Evolutionary conservation across 2,329 filamentous ascomycete species (phyloP), one percentile per base, ranked within the genome.

Genomic region (Xylaria sp.): DNA sequence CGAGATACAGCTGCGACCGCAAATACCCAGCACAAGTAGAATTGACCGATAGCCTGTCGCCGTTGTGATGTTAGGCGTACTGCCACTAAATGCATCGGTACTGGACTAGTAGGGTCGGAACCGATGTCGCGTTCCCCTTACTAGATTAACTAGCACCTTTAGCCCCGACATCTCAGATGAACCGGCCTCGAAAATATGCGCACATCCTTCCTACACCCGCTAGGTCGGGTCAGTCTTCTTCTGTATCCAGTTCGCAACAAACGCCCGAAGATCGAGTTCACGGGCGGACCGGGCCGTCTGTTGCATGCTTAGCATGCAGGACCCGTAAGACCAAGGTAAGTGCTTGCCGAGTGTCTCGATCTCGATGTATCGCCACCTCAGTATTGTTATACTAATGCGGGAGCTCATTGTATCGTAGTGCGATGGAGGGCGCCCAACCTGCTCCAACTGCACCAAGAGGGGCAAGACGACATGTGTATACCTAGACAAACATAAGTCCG

Each of bases 381-480:
- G 2, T 47, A 21, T 47, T 4, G 45, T 4, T 17, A 47, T 19
- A 17, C n/a, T 19, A 47, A 36, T 47, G 1, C 45, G n/a, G n/a
- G 17, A 21, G 17, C 45, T 19, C 45, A 21, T 47, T 47, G 45
- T 19, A 19, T 8, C 21, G n/a, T 2, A 47, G 45, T 47, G 45
- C 45, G 45, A 47, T n/a, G 45, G 45, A 3, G 45, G 3, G 7
- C 45, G 45, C 45, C 45, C 45, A 19, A 19, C 45, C 8, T 47
- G 45, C 19, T 47, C 45, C 17, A 47, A 19, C 45, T 47, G 45
- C 45, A 19, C n/a, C 45, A 47, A 47, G n/a, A 47, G 45, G 45
- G 45, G 45, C 45, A 47, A 47, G 6, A 4, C 45, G 17, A 19
- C n/a, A 47, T 47, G 45, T 19, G 45, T 47, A 19, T 47, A 47